Evolutionary conservation across 164 flowering plant species (phyloP), one percentile per base, ranked within the genome.

Genomic region (Pachysandra terminalis): DNA sequence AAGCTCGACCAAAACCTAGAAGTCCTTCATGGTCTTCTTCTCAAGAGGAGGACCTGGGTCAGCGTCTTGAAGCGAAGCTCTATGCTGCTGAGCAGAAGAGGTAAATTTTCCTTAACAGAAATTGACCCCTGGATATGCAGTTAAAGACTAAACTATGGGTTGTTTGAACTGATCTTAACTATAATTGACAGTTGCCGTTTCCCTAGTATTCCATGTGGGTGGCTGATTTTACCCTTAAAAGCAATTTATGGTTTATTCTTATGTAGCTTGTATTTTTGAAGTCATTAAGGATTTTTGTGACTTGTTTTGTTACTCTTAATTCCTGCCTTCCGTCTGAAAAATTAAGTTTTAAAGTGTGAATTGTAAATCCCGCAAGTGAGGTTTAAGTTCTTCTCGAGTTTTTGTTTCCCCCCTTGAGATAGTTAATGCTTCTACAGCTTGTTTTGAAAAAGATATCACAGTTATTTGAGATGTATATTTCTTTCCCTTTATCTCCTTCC

Each of bases 51-150:
- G 91, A 86, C 64, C 89, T 83, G 45, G 86, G 84, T 60, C 93
- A 86, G 80, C 95, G 99, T 22, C 96, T 96, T 51, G 92, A 90
- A 81, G 93, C 97, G 2, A 93, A 84, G 85, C 98, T 93, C 45
- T 86, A 75, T 69, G 97, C 98, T 60, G 99, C 98, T 71, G 96
- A 91, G 73, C 90, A 86, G 82, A 96, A 96, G 73, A 91, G 99
- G 99, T 92, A 65, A 45, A 1, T 55, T 45, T 24, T 22, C 17
- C 17, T 19, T 62, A n/a, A 5, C 6, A 0, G 14, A 25, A 32
- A 23, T 13, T 62, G 54, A n/a, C 21, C 16, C 12, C 37, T 32
- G 37, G 37, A 32, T 32, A 32, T 32, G 37, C 37, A 3, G 37
- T 32, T 32, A 7, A 32, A 32, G 37, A 7, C 37, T 32, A 32